phyloP scores from a whole-genome alignment of 2,329 filamentous ascomycete genomes.

The Metarhizium rileyi region DNA sequence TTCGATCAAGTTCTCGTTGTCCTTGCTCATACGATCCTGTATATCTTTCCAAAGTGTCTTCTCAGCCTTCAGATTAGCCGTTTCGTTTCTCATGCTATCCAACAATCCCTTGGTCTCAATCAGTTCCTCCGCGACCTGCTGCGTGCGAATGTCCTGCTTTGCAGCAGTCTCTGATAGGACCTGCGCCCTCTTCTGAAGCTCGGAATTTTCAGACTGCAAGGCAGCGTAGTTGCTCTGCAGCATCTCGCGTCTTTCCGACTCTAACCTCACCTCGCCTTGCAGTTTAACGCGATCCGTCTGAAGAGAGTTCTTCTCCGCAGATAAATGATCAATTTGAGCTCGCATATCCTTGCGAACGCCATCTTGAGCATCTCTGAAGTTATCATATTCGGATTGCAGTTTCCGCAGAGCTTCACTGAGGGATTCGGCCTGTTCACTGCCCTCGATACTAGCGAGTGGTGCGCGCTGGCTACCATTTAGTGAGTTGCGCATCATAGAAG shows the following conservation, averaged over 20 bases:
- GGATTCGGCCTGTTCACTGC: slow-evolving; percentile 43
- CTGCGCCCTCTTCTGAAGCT: slow-evolving; percentile 76
- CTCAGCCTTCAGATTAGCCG: slow-evolving; percentile 86
- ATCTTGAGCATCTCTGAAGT: slow-evolving; percentile 75
- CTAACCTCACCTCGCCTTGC: slow-evolving; percentile 71
- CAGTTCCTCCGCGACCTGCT: slow-evolving; percentile 87
- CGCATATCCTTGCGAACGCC: slow-evolving; percentile 75
- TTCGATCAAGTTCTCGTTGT: slow-evolving; percentile 75
- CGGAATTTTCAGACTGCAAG: slow-evolving; percentile 73
- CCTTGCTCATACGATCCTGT: slow-evolving; percentile 76
- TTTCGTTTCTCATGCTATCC: slow-evolving; percentile 84
- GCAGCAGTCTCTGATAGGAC: slow-evolving; percentile 71
- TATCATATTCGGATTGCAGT: slow-evolving; percentile 81
- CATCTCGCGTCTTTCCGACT: slow-evolving; percentile 79
- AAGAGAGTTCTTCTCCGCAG: slow-evolving; percentile 70
- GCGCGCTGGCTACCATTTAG: slow-evolving; percentile 46
- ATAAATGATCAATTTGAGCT: slow-evolving; percentile 72
- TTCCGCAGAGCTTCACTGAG: slow-evolving; percentile 75
- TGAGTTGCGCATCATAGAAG: slow-evolving; percentile 63
- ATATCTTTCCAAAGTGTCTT: slow-evolving; percentile 93
- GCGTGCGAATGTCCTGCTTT: slow-evolving; percentile 80
- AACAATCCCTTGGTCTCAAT: slow-evolving; percentile 73
- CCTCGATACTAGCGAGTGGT: slow-evolving; percentile 50
- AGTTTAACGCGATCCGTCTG: slow-evolving; percentile 74
- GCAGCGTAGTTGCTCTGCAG: slow-evolving; percentile 80